Base-by-base conservation (phyloP, 1,284 basidiomycete genomes). In the Ustilago hordei region DNA sequence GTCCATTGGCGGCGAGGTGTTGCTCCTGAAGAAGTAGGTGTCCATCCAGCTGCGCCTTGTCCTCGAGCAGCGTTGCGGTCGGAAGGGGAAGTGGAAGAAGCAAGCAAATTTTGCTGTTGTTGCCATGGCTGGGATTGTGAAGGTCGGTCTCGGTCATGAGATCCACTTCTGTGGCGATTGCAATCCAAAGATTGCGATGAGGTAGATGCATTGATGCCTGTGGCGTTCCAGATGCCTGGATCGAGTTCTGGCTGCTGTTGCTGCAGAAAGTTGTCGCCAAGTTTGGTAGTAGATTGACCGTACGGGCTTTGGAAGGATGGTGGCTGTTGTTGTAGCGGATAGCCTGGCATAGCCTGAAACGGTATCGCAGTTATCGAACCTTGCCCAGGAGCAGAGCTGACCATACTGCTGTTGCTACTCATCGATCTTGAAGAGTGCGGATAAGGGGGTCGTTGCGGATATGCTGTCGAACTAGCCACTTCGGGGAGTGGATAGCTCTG, bases 291-390 rank as follows among this genome's bases (percentile, higher is more conserved):
- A 3, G 67, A 54, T 28, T 66, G 67, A 7, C 64, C 67, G 36
- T 69, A 75, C 2, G 72, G 13, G 0, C 64, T 47, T 8, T 65
- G 72, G 9, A 60, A 70, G 3, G 60, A 19, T 19, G 64, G 61
- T 1, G 47, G 67, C n/a, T 0, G 23, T 13, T 75, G 72, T 50
- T 71, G 73, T 9, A 75, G 64, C 4, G 64, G 67, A 52, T 75
- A 75, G 0, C 54, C 60, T 5, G 55, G 56, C 1, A 60, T 52
- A 34, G 64, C 60, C 4, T 67, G 70, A 2, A 68, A 8, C 0
- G 64, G 61, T 52, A 64, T 61, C 17, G 48, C 43, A 0, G 8
- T 11, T 47, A 64, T 34, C 8, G 54, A 17, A 15, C 38, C 38
- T 1, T 60, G 15, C 13, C 31, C 19, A 23, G 15, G n/a, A 28